Base-by-base conservation (phyloP, 2,329 filamentous ascomycete genomes). In the Mycosphaerella sp. region DNA sequence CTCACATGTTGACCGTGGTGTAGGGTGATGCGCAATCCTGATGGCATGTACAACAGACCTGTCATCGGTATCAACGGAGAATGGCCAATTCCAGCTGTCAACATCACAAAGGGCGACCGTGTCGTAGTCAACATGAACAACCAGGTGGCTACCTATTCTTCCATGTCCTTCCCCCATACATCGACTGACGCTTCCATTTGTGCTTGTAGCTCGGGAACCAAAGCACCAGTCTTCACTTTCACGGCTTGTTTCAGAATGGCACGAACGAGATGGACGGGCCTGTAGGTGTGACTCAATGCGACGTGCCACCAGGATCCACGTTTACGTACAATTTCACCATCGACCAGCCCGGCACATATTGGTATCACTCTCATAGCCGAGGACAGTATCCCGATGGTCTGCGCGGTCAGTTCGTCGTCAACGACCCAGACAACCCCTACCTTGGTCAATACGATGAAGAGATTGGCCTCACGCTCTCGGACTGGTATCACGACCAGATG, bases 201-300 rank as follows among this genome's bases (percentile, higher is more conserved):
- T 25, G 21, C 21, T 25, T 25, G 21, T 40, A 66, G 64, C 79
- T 85, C 0, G 71, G 73, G 10, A 86, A 89, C 58, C 67, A 79
- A 58, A 79, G 76, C 10, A 85, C 84, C 7, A 79, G 77, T 34
- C 73, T 90, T 4, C 87, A 91, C 64, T 90, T 86, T 66, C 87
- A 91, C 59, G 87, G 87, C 13, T 75, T 91, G 56, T 88, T 81
- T 63, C 85, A 89, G 64, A 87, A 87, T 58, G 85, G 84, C 9
- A 86, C 85, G 0, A 87, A 81, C 52, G 76, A 76, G 50, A 87
- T 88, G 82, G 86, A 91, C 61, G 87, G 86, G 0, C 78, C 84
- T 1, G 74, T 80, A 0, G 83, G 79, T 32, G 75, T 87, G 4
- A 84, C 79, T 0, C 85, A 87, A 63, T 86, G 83, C 55, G 75